Conservation (phyloP, 2,329 filamentous ascomycete genomes). For the Aphanocladium album region DNA sequence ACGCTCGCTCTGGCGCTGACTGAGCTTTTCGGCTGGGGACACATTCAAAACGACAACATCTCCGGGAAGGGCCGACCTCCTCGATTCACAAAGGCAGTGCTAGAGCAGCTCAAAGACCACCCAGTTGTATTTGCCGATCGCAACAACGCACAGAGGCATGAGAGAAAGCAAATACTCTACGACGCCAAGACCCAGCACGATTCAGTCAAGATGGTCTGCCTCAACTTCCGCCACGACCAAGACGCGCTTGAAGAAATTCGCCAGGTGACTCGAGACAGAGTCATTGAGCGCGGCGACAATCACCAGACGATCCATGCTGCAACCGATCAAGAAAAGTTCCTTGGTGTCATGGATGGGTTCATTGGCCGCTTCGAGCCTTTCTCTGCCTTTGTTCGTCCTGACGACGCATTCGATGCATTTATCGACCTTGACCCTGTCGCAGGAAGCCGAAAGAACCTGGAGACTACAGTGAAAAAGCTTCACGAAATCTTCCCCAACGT, state of each 20-base stretch:
- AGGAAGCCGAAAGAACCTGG: constrained; percentile 80
- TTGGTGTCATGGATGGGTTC: constrained; percentile 94
- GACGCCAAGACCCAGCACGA: constrained; percentile 64
- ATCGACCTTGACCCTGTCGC: constrained; percentile 77
- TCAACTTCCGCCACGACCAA: constrained; percentile 84
- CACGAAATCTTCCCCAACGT: constrained; percentile 74
- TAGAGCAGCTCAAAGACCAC: constrained; percentile 57
- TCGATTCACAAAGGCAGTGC: constrained; percentile 68
- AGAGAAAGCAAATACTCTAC: constrained; percentile 79
- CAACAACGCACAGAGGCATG: constrained; percentile 86
- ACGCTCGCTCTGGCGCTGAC: constrained; percentile 78
- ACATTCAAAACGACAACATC: constrained; percentile 96
- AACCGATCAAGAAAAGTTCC: constrained; percentile 66
- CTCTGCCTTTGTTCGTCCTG: constrained; percentile 61
- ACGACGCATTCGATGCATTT: constrained; percentile 74
- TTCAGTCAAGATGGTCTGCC: constrained; percentile 68
- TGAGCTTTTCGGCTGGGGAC: constrained; percentile 84
- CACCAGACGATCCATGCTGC: constrained; percentile 95
- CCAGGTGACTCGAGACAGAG: constrained; percentile 68
- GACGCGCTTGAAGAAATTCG: constrained; percentile 69
- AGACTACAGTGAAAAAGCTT: constrained; percentile 67
- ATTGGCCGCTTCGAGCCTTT: constrained; percentile 78
- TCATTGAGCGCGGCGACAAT: constrained; percentile 84
- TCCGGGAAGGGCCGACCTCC: constrained; percentile 71
- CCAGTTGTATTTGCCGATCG: constrained; percentile 83